Base-by-base conservation (phyloP, 768 basidiomycete species). In the Exidia glandulosa region DNA sequence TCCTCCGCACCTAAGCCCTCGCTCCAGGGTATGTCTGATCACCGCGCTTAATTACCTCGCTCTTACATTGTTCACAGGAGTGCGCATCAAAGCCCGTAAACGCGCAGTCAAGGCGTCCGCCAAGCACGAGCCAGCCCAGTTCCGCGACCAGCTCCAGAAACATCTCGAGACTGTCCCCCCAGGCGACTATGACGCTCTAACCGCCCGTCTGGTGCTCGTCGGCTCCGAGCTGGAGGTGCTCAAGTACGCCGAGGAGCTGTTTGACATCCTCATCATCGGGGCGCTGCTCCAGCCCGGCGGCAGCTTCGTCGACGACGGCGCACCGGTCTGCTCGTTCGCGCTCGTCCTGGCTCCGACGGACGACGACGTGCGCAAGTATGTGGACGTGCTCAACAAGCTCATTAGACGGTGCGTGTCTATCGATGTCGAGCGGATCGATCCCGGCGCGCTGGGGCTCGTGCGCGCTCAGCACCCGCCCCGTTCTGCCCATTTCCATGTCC, bases 261-360 rank as follows among this genome's bases (percentile, higher is more conserved):
- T 96, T 74, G 94, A 99, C 76, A 83, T 96, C 77, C 81, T 97
- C 70, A 83, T 99, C 68, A 88, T 94, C 69, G 95, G 95, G 56
- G 92, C 93, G 45, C 87, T 99, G 63, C 84, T 99, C 67, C 94
- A 97, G 74, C 96, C 95, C 23, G 95, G 95, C 57, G 95, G 95
- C 62, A 83, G 78, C 67, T 94, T 90, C 75, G 67, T 97, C 74
- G 93, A 96, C 60, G 90, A 93, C 62, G 85, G 84, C 56, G 86
- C 88, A 25, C 88, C 90, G 31, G 78, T 84, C 14, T 93, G 87
- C 36, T 90, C 94, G 37, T 94, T 97, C 77, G 88, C 91, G 59
- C 78, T 94, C 70, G 83, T 90, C 77, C 85, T 86, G 64, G 87
- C 87, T 66, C 83, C 85, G 68, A 82, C 86, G 68, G 86, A 90